Evolutionary conservation across 176 grass and related monocot genomes (phyloP), one percentile per base, ranked within the genome.

Genomic region (Triticum aestivum): DNA sequence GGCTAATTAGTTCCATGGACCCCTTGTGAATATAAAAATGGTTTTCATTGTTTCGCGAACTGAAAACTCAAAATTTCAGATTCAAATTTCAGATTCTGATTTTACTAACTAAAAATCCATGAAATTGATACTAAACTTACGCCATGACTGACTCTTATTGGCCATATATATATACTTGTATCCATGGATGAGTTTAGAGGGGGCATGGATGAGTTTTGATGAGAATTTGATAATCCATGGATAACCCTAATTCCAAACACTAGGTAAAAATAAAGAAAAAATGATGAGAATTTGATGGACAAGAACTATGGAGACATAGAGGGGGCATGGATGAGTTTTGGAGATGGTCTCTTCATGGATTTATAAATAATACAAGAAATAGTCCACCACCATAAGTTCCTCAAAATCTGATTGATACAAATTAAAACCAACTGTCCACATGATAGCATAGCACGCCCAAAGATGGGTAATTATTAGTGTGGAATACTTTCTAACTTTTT

Each of bases 361-460:
- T 42, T 42, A 61, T 5, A 73, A 75, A 84, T 47, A 62, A 47
- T 47, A 11, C 30, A 34, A 75, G 38, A 24, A 61, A 33, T 33
- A 75, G 41, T 63, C 37, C 70, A 65, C 58, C 70, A 44, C 61
- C 59, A 18, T 47, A 75, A 21, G 27, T 68, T 26, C 41, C 63
- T 34, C 63, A 34, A 68, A 32, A 84, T 75, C 18, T 49, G 41
- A 75, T 30, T 32, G 45, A 56, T 51, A 61, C 6, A 86, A 75
- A 61, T 39, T 89, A 69, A 37, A 89, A 61, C 24, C 65, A 61
- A 67, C 14, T 17, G 64, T 61, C 29, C 66, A 62, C 29, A 29
- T 82, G 33, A 68, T 26, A 85, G 4, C 47, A 69, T 34, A 85
- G 12, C 35, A 76, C 30, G 64, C 11, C 61, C 14, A 69, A 69